These are phyloP conservation scores for Zostera marina DNA, from an alignment of 116 monocot genomes.

Conservation along the genomic window DNA sequence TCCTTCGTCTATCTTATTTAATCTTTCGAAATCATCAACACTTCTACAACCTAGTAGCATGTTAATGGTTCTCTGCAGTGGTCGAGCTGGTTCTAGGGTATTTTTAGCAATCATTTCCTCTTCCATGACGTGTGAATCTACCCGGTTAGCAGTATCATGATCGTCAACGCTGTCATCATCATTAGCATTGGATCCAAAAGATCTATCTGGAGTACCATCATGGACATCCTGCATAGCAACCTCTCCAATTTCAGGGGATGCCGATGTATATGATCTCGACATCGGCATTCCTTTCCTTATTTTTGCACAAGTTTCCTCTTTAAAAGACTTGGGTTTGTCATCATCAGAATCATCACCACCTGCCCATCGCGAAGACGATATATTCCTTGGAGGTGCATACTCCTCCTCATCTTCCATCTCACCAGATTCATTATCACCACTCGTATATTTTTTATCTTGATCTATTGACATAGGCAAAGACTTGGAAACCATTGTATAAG, in stretches of 20 bases:
- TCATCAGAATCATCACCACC: constrained; percentile 38
- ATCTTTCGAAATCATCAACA: constrained; percentile 76
- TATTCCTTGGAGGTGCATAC: constrained; percentile 24
- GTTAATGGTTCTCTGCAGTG: constrained; percentile 47
- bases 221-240: constrained; percentile 28
- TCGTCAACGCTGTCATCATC: constrained; percentile 9
- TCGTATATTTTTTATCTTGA: neutral
- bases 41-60: constrained; percentile 78
- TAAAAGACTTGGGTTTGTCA: neutral
- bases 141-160: neutral
- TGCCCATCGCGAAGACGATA: constrained; percentile 73
- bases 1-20: constrained; percentile 81
- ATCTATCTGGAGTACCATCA: constrained; percentile 20
- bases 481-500: neutral
- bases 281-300: constrained; percentile 23
- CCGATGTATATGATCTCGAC: neutral
- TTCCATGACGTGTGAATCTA: constrained; percentile 21
- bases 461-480: constrained; percentile 3
- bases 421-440: constrained; percentile 10
- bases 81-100: constrained; percentile 18
- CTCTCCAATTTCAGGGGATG: constrained; percentile 56
- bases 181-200: constrained; percentile 31
- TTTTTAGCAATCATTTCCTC: constrained; percentile 8
- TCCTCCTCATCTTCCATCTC: constrained; percentile 41
- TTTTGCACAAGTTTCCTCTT: constrained; percentile 8